Evolutionary conservation across 202 grass and related monocot species (phyloP).

Genomic region (Musa balbisiana): DNA sequence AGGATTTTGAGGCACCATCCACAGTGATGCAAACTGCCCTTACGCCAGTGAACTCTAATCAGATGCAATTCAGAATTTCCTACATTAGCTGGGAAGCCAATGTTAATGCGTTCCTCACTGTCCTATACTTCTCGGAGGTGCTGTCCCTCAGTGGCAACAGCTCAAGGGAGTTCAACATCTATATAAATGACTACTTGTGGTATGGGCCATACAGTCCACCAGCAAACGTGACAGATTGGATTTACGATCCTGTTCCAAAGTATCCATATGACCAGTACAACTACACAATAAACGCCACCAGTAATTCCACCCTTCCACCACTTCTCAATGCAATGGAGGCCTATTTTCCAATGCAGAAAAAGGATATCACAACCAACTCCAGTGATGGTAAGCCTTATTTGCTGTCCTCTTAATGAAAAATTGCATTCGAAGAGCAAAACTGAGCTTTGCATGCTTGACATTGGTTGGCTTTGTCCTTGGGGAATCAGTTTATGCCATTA

Average conservation of each 20-base stretch:
- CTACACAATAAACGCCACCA: background rate
- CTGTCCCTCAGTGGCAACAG: background rate
- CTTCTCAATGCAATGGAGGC: conserved; percentile 25
- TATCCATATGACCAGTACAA: too few relatives aligned
- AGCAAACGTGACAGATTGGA: background rate
- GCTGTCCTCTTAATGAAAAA: background rate
- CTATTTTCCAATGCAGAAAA: conserved; percentile 6
- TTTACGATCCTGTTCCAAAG: background rate
- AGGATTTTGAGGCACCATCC: conserved; percentile 18
- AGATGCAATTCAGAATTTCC: background rate
- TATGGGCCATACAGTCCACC: background rate
- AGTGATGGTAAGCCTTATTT: background rate
- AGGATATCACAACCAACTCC: background rate
- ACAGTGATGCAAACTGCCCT: conserved; percentile 15
- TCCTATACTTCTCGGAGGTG: conserved; percentile 8
- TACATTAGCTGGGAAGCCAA: background rate
- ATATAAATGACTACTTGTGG: background rate
- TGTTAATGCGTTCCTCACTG: background rate
- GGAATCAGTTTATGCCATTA: conserved; percentile 24
- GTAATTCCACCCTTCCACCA: conserved; percentile 24
- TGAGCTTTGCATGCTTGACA: too few relatives aligned
- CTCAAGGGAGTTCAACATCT: background rate
- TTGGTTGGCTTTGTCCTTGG: too few relatives aligned
- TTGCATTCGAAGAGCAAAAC: too few relatives aligned
- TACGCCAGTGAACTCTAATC: background rate